phyloP scores from a whole-genome alignment of 2,329 filamentous ascomycete species.

The Huntiella moniliformis region DNA sequence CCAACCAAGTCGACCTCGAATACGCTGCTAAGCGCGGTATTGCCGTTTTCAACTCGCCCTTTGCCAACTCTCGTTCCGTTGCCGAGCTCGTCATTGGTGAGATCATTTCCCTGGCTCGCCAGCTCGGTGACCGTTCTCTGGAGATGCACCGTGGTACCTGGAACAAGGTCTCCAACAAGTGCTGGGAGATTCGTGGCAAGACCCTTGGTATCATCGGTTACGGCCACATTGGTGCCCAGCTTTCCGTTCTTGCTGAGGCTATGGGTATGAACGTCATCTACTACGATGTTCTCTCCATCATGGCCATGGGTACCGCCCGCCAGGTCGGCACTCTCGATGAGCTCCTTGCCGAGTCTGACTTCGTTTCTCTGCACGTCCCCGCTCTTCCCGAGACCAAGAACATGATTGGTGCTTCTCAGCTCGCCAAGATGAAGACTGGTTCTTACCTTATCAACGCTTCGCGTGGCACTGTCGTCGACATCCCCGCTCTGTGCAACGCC shows the following conservation, averaged over 20 bases:
- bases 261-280: constrained; percentile 99
- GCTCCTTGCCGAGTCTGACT: constrained; percentile 66
- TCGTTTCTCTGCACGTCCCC: constrained; percentile 86
- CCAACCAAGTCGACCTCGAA: constrained; percentile 80
- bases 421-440: constrained; percentile 79
- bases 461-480: constrained; percentile 84
- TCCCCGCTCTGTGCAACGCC: constrained; percentile 73
- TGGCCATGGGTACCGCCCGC: constrained; percentile 75
- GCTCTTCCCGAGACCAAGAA: constrained; percentile 84
- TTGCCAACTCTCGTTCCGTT: constrained; percentile 92
- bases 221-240: constrained; percentile 88
- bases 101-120: constrained; percentile 78
- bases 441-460: constrained; percentile 93
- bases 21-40: constrained; percentile 73
- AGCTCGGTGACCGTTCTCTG: constrained; percentile 78
- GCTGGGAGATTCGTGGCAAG: constrained; percentile 97
- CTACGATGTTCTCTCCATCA: constrained; percentile 85
- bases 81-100: constrained; percentile 90
- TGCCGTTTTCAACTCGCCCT: constrained; percentile 97
- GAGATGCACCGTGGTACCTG: constrained; percentile 89
- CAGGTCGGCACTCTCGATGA: constrained; percentile 64
- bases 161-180: constrained; percentile 94
- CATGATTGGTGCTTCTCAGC: constrained; percentile 65
- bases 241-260: constrained; percentile 85
- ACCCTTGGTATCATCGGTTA: constrained; percentile 91